phyloP scores from a whole-genome alignment of 495 filamentous ascomycete genomes.

The Penicillium subrubescens region DNA sequence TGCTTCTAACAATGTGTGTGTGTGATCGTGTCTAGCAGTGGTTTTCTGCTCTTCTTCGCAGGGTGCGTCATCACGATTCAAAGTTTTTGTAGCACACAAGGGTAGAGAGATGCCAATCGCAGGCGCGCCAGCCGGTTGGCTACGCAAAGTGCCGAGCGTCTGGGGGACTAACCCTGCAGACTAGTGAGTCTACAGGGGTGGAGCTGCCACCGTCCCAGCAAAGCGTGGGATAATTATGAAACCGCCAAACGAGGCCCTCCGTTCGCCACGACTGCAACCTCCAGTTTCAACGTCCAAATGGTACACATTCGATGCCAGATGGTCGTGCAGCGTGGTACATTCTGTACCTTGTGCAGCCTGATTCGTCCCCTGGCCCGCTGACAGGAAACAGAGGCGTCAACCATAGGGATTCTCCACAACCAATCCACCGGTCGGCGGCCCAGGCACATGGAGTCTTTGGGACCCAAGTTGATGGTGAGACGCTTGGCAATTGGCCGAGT shows the following conservation, averaged over 20 bases:
- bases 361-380: slow-evolving; percentile 21
- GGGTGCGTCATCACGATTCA: slow-evolving; percentile 19
- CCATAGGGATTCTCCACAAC: neutral
- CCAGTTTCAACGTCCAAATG: slow-evolving; percentile 7
- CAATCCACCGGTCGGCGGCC: slow-evolving; percentile 16
- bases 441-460: slow-evolving; percentile 6
- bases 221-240: slow-evolving; percentile 14
- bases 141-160: slow-evolving; percentile 2
- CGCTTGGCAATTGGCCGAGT: slow-evolving; percentile 9
- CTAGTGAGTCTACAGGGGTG: slow-evolving; percentile 5
- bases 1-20: neutral
- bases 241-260: slow-evolving; percentile 8
- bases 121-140: neutral
- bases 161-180: neutral
- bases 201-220: slow-evolving; percentile 15
- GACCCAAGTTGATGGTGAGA: slow-evolving; percentile 19
- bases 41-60: neutral
- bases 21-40: neutral
- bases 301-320: slow-evolving; percentile 1
- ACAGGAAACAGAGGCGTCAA: slow-evolving; percentile 22
- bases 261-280: slow-evolving; percentile 10
- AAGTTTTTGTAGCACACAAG: slow-evolving; percentile 19
- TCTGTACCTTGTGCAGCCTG: slow-evolving; percentile 11
- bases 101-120: slow-evolving; percentile 16
- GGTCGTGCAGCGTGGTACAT: slow-evolving; percentile 4